phyloP scores from a whole-genome alignment of 2,329 filamentous ascomycete species.

The Herpotrichia juniperi region DNA sequence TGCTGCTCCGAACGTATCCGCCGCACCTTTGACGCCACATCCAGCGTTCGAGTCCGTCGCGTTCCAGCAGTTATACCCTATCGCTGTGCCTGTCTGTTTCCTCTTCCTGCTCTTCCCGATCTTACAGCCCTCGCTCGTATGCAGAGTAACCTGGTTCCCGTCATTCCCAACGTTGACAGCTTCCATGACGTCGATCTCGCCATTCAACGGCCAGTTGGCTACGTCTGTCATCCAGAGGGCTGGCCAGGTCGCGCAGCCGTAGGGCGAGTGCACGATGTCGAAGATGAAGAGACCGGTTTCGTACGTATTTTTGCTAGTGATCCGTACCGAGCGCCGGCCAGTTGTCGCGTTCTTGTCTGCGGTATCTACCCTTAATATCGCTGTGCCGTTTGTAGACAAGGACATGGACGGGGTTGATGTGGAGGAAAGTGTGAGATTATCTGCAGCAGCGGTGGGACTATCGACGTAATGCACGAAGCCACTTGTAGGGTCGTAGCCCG shows the following conservation, averaged over 20 bases:
- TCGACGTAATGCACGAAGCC: constrained; percentile 31
- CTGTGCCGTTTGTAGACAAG: constrained; percentile 5
- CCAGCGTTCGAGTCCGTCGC: constrained; percentile 30
- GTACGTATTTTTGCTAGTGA: constrained; percentile 32
- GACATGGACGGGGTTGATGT: constrained; percentile 4
- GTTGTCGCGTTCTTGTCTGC: constrained; percentile 29
- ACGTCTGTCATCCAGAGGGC: constrained; percentile 35
- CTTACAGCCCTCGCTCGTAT: constrained; percentile 27
- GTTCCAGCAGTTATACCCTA: constrained; percentile 50
- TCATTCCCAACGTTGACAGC: constrained; percentile 25
- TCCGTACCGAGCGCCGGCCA: constrained; percentile 29
- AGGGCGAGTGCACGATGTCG: constrained; percentile 34
- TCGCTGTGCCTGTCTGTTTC: constrained; percentile 51
- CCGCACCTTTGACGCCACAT: constrained; percentile 37
- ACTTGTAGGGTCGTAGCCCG: constrained; percentile 26
- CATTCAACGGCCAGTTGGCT: constrained; percentile 32
- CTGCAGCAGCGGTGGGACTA: constrained; percentile 7
- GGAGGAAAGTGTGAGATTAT: constrained; percentile 20
- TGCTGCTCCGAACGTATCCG: constrained; percentile 23
- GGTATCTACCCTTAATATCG: constrained; percentile 50
- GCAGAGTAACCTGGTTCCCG: constrained; percentile 35
- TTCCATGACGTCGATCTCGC: constrained; percentile 39
- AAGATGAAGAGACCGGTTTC: constrained; percentile 33
- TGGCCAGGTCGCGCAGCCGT: constrained; percentile 31
- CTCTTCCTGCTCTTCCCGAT: constrained; percentile 19